A percentile compares a stretch with the other conserved stretches of the same genome.
phyloP scores from a whole-genome alignment of 352 stramenopile species.

The Globisporangium acanthophoron region DNA sequence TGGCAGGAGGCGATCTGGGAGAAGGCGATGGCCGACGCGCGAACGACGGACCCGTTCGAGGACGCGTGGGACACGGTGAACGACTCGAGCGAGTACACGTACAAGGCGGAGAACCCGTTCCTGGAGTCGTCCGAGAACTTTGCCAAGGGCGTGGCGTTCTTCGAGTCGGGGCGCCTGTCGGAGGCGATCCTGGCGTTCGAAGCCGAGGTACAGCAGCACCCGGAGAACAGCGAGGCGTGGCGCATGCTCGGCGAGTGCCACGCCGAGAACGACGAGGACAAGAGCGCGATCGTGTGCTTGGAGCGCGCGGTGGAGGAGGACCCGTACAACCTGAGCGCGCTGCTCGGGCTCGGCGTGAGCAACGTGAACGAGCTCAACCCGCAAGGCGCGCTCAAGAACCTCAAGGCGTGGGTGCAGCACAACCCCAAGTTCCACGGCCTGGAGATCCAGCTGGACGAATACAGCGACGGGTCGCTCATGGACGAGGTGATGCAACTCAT shows the following conservation, averaged over 20 bases:
- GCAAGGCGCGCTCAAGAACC: slow-evolving; percentile 87
- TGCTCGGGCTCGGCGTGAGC: slow-evolving; percentile 92
- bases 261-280: slow-evolving; percentile 96
- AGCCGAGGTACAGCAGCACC: slow-evolving; percentile 90
- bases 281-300: slow-evolving; percentile 93
- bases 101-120: slow-evolving; percentile 76
- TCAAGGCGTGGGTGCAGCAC: slow-evolving; percentile 95
- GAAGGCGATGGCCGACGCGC: slow-evolving; percentile 67
- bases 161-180: slow-evolving; percentile 87
- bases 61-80: slow-evolving; percentile 59
- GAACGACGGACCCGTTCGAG: slow-evolving; percentile 71
- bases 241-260: slow-evolving; percentile 93
- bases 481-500: slow-evolving; percentile 94
- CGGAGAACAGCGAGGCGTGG: slow-evolving; percentile 94
- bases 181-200: slow-evolving; percentile 95
- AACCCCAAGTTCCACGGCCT: slow-evolving; percentile 97
- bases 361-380: slow-evolving; percentile 97
- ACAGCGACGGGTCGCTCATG: slow-evolving; percentile 88
- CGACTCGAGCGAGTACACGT: slow-evolving; percentile 55
- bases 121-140: slow-evolving; percentile 64
- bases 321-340: slow-evolving; percentile 91
- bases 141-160: slow-evolving; percentile 72
- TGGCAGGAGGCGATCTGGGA: slow-evolving; percentile 65
- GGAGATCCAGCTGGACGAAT: slow-evolving; percentile 82
- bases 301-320: slow-evolving; percentile 93